Evolutionary conservation across 2,329 filamentous ascomycete genomes (phyloP), one percentile per base, ranked within the genome.

Genomic region (Claviceps maximensis): DNA sequence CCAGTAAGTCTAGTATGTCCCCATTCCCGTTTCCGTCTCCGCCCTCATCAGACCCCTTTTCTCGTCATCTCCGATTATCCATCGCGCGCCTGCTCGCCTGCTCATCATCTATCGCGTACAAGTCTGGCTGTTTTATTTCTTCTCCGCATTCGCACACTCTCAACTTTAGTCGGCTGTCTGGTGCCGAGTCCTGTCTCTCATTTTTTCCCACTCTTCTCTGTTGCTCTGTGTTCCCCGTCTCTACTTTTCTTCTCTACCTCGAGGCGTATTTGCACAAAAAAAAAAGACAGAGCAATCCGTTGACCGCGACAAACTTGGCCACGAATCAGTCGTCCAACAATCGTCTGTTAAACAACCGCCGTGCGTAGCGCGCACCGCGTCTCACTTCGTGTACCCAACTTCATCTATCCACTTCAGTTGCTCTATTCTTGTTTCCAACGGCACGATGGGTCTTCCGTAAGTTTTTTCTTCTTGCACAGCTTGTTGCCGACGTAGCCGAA

Each of bases 401-500:
- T 21, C 36, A 49, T 33, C 36, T 9, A 4, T 4, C 27, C 27
- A n/a, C n/a, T 23, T 15, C 25, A 31, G 25, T 38, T 31, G 47
- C 29, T 31, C 49, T 27, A 27, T 52, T 44, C 17, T 17, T 47
- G 5, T 12, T 4, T 17, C 4, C 46, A 13, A 41, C 25, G 19
- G n/a, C 59, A 61, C 46, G 50, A 75, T 75, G 72, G 72, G 72
- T 61, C 72, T 74, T 50, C 72, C 72, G 72, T 75, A 70, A 72
- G 72, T 72, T 54, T 55, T 56, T 53, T 57, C 31, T 33, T 12
- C 47, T 29, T 36, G 17, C 36, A 25, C 23, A 29, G 13, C 33
- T 19, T n/a, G 17, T 49, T 45, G 44, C 46, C 27, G 36, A 19
- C 38, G 21, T 27, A 19, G 46, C 29, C 47, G 36, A 21, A 19